Evolutionary conservation across 2,329 filamentous ascomycete species (phyloP).

Genomic region (Fusarium heterosporum): DNA sequence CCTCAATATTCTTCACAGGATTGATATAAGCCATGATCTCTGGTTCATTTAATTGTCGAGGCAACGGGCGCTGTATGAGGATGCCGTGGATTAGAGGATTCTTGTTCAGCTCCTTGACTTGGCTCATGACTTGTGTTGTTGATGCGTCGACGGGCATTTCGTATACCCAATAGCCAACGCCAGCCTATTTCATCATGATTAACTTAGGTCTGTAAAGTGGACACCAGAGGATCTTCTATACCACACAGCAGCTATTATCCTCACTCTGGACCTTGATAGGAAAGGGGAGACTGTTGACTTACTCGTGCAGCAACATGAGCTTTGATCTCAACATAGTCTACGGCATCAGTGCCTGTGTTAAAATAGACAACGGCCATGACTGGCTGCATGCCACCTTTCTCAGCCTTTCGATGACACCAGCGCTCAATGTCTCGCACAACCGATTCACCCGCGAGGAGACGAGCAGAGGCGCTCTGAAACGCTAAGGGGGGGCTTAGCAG

Average conservation of each 20-base stretch:
- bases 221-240: neutral
- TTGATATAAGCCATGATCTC: neutral
- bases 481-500: neutral
- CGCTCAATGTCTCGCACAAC: constrained; percentile 2
- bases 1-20: neutral
- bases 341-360: neutral
- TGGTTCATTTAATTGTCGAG: neutral
- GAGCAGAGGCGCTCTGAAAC: neutral
- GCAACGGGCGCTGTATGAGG: constrained; percentile 2
- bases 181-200: neutral
- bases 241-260: neutral
- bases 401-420: constrained; percentile 1
- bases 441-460: neutral
- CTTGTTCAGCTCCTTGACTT: constrained; percentile 1
- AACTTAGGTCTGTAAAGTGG: neutral
- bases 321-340: constrained; percentile 5
- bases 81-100: constrained; percentile 4
- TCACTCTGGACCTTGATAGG: neutral
- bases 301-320: constrained; percentile 7
- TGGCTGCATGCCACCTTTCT: neutral
- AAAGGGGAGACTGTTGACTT: neutral
- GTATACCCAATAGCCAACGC: constrained; percentile 6
- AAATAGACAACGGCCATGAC: constrained; percentile 4
- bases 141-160: constrained; percentile 4
- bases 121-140: neutral